phyloP scores from a whole-genome alignment of 306 rosid genomes.

The Herpetospermum pedunculosum region DNA sequence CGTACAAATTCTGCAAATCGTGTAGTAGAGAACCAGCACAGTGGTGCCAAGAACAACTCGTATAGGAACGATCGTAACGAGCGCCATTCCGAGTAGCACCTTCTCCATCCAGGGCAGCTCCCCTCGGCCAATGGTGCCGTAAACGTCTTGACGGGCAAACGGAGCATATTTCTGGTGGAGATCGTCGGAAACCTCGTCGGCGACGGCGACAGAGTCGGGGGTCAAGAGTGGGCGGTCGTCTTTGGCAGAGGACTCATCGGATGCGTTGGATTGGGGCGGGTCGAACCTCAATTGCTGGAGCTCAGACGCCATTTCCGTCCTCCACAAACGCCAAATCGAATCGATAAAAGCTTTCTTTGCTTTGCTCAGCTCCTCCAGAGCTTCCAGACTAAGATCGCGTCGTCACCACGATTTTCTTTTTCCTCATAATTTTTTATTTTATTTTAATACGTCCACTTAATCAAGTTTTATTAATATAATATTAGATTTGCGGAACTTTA shows the following conservation, averaged over 20 bases:
- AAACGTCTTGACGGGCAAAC: conserved; percentile 53
- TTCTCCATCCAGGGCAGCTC: conserved; percentile 61
- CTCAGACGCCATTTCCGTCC: conserved; percentile 37
- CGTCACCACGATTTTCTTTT: neutral
- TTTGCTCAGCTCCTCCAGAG: neutral
- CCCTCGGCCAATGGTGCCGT: conserved; percentile 95
- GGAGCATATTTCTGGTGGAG: conserved; percentile 79
- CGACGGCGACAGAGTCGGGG: conserved; percentile 23
- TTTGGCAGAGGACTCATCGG: conserved; percentile 11
- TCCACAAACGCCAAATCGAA: neutral
- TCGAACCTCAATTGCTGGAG: conserved; percentile 51
- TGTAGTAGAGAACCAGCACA: conserved; percentile 48
- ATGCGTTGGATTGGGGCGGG: conserved; percentile 18
- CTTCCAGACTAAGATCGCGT: conserved; percentile 3
- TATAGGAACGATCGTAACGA: conserved; percentile 64
- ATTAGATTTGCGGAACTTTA: too few species aligned
- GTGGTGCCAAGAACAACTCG: conserved; percentile 35
- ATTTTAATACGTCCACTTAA: neutral
- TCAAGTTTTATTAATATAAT: too few species aligned
- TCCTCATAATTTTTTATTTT: neutral
- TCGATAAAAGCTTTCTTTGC: neutral
- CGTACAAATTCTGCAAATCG: conserved; percentile 68
- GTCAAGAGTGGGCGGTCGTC: conserved; percentile 70
- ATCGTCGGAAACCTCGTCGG: conserved; percentile 32
- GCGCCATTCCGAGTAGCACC: conserved; percentile 46